These are phyloP conservation scores for Rhodocollybia butyracea DNA, from an alignment of 768 basidiomycete genomes.

Conservation along the genomic window DNA sequence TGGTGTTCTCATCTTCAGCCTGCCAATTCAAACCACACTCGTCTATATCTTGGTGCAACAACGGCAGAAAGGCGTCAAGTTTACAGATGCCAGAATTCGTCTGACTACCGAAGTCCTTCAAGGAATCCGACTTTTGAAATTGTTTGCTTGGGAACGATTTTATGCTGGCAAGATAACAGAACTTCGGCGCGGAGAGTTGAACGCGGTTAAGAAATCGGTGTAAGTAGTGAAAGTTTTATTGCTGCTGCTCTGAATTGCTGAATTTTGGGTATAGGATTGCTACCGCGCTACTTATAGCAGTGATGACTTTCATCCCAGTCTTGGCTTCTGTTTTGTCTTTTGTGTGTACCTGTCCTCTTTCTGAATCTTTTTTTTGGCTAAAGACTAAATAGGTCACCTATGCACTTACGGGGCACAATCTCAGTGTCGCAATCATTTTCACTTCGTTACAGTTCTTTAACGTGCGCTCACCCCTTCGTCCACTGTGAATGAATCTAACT, in stretches of 20 bases:
- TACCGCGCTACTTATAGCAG: constrained; percentile 7
- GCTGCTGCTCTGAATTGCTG: background rate
- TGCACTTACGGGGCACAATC: constrained; percentile 37
- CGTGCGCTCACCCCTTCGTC: background rate
- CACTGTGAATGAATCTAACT: background rate
- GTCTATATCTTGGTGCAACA: constrained; percentile 41
- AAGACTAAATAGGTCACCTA: constrained; percentile 24
- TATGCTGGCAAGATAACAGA: constrained; percentile 21
- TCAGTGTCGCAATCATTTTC: constrained; percentile 43
- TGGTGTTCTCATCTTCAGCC: constrained; percentile 44
- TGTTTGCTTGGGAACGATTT: constrained; percentile 39
- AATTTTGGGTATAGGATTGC: background rate
- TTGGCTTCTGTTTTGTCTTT: constrained; percentile 30
- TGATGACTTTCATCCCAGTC: constrained; percentile 32
- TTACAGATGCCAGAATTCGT: constrained; percentile 52
- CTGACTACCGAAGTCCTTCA: constrained; percentile 50
- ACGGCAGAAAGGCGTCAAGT: constrained; percentile 41
- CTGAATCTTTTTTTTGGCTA: constrained; percentile 22
- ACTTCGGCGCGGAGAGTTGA: constrained; percentile 17
- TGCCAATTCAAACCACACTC: constrained; percentile 44
- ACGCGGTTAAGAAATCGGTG: constrained; percentile 16
- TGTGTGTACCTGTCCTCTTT: constrained; percentile 31
- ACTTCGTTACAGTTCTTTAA: constrained; percentile 35
- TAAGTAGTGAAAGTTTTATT: constrained; percentile 11
- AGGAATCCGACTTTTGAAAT: constrained; percentile 44